Evolutionary conservation across 768 basidiomycete genomes (phyloP).

Genomic region (Pisolithus orientalis): DNA sequence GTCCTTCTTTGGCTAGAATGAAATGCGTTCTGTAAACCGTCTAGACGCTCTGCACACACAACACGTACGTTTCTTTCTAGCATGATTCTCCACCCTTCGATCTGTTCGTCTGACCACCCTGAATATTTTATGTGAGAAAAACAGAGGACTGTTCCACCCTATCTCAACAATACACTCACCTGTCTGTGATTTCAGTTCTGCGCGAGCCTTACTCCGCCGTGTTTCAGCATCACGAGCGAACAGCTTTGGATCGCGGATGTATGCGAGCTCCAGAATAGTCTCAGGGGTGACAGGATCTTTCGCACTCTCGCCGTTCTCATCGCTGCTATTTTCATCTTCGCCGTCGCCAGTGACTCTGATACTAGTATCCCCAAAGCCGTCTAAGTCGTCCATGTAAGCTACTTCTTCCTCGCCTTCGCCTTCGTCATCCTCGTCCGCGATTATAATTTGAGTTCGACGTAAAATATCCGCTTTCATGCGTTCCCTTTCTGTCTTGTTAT

Average conservation of each 20-base stretch:
- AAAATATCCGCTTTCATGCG: conserved; percentile 82
- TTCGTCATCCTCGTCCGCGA: conserved; percentile 57
- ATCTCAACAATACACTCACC: conserved; percentile 32
- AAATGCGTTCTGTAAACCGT: background rate
- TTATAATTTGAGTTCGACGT: conserved; percentile 62
- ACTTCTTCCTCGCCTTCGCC: conserved; percentile 20
- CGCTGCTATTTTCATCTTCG: conserved; percentile 40
- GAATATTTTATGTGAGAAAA: background rate
- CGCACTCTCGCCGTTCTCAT: conserved; percentile 27
- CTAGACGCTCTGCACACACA: conserved; percentile 2
- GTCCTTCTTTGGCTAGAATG: conserved; percentile 61
- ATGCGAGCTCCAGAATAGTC: conserved; percentile 68
- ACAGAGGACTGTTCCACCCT: background rate
- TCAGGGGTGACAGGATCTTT: conserved; percentile 37
- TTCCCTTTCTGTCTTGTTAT: conserved; percentile 56
- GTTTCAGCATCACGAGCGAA: conserved; percentile 77
- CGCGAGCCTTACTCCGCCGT: conserved; percentile 59
- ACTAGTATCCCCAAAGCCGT: conserved; percentile 32
- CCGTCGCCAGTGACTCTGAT: conserved; percentile 58
- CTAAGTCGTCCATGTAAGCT: conserved; percentile 39
- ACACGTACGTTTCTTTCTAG: conserved; percentile 76
- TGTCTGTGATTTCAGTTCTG: conserved; percentile 62
- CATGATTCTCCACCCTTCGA: conserved; percentile 92
- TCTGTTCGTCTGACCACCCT: conserved; percentile 80
- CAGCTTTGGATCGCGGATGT: conserved; percentile 63